phyloP scores from a whole-genome alignment of 2,329 filamentous ascomycete species.

The Colletotrichum tanaceti region DNA sequence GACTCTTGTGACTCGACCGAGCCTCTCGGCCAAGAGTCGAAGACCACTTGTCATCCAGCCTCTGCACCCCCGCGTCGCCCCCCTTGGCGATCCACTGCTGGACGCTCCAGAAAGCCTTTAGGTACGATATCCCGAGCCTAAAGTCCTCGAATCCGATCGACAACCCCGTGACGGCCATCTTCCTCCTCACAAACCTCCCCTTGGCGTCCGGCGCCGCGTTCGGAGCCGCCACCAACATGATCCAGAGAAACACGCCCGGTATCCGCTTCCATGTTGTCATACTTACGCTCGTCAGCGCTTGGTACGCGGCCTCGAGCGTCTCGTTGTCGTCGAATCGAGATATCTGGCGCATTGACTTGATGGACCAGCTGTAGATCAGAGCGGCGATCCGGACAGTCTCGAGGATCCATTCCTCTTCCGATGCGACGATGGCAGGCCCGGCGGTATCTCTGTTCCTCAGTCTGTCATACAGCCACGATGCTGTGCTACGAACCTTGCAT shows the following conservation, averaged over 20 bases:
- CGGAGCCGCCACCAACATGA: slow-evolving; percentile 46
- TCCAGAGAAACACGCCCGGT: slow-evolving; percentile 49
- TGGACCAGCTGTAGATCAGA: slow-evolving; percentile 45
- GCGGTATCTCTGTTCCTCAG: slow-evolving; percentile 27
- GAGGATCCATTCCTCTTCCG: slow-evolving; percentile 41
- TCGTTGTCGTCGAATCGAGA: slow-evolving; percentile 43
- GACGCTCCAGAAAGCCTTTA: slow-evolving; percentile 46
- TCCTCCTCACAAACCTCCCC: slow-evolving; percentile 47
- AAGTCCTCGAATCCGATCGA: slow-evolving; percentile 47
- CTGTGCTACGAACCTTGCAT: slow-evolving; percentile 43
- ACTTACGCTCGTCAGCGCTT: slow-evolving; percentile 44
- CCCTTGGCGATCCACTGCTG: slow-evolving; percentile 46
- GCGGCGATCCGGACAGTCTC: slow-evolving; percentile 44
- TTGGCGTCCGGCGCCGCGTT: slow-evolving; percentile 44
- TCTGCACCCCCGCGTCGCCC: slow-evolving; percentile 26
- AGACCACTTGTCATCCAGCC: slow-evolving; percentile 37
- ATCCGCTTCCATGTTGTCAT: slow-evolving; percentile 47
- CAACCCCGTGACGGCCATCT: slow-evolving; percentile 46
- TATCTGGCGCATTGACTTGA: slow-evolving; percentile 44
- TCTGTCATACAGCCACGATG: slow-evolving; percentile 43
- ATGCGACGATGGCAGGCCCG: not conserved
- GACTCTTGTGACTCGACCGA: slow-evolving; percentile 7
- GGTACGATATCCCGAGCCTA: slow-evolving; percentile 43
- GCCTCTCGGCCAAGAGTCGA: slow-evolving; percentile 11
- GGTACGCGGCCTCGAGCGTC: slow-evolving; percentile 43